Conservation (phyloP, 225 moss, liverwort and hornwort genomes). For the Bryoerythrophyllum caledonicum region DNA sequence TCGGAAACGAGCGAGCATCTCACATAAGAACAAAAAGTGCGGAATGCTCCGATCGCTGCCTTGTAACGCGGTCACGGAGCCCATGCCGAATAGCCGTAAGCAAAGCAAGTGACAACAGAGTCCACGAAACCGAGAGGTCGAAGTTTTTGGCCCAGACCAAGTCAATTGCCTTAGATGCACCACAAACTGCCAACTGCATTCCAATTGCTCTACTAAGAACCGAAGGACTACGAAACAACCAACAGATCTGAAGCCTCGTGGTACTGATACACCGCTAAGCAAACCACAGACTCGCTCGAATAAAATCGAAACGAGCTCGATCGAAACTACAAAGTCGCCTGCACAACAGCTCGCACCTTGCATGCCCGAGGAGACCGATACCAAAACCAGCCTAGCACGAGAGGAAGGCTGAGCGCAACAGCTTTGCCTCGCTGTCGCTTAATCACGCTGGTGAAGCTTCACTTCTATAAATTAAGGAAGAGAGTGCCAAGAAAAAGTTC, state of each 20-base stretch:
- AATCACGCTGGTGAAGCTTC: slow-evolving; percentile 13
- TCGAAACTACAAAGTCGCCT: not conserved
- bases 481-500: slow-evolving; percentile 43
- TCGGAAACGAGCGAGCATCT: slow-evolving; percentile 7
- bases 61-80: not conserved
- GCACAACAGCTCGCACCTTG: not conserved
- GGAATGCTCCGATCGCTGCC: slow-evolving; percentile 8
- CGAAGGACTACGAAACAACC: not conserved
- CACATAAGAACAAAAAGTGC: not conserved
- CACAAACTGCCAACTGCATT: not conserved
- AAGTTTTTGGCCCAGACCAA: not conserved
- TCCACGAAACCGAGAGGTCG: not conserved
- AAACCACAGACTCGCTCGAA: not conserved
- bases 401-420: not conserved
- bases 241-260: slow-evolving; percentile 30
- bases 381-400: not conserved
- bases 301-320: not conserved
- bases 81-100: not conserved
- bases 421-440: not conserved
- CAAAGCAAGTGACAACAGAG: not conserved
- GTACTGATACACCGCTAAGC: not conserved
- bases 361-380: slow-evolving; percentile 10
- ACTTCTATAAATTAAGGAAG: slow-evolving; percentile 21
- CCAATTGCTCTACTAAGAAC: slow-evolving; percentile 15
- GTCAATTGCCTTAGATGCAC: slow-evolving; percentile 24